Conservation (phyloP, 805 yeast species). For the Yarrowia deformans region DNA sequence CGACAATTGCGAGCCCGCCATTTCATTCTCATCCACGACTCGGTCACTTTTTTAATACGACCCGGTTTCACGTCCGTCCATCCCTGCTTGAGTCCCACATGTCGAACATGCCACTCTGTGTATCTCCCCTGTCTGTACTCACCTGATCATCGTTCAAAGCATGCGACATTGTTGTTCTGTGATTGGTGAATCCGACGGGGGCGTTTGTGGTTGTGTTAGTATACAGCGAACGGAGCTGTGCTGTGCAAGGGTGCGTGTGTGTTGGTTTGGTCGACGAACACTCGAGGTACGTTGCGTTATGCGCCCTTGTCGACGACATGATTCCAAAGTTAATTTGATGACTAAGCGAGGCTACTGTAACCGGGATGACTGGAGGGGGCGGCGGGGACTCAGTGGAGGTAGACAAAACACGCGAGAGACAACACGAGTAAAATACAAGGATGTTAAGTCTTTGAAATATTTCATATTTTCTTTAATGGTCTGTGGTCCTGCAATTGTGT, state of each 20-base stretch:
- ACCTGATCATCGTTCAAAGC: slow-evolving; percentile 39
- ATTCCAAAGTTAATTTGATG: slow-evolving; percentile 14
- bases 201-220: slow-evolving; percentile 7
- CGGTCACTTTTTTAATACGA: too few relatives aligned
- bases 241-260: neutral
- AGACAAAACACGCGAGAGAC: neutral
- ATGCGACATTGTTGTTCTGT: slow-evolving; percentile 31
- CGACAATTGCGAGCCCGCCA: too few relatives aligned
- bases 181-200: slow-evolving; percentile 4
- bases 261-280: slow-evolving; percentile 30
- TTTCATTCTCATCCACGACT: too few relatives aligned
- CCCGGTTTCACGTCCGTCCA: too few relatives aligned
- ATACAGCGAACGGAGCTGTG: slow-evolving; percentile 22
- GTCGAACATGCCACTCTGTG: too few relatives aligned
- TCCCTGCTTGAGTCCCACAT: too few relatives aligned
- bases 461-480: too few relatives aligned
- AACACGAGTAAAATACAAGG: too few relatives aligned
- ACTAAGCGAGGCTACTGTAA: neutral
- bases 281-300: slow-evolving; percentile 22
- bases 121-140: neutral
- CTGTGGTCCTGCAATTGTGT: too few relatives aligned
- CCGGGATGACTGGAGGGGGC: neutral
- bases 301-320: slow-evolving; percentile 27
- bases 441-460: too few relatives aligned
- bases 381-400: neutral